These are phyloP conservation scores for Chamaecrista fasciculata DNA, from an alignment of 306 rosid genomes.

Conservation along the genomic window DNA sequence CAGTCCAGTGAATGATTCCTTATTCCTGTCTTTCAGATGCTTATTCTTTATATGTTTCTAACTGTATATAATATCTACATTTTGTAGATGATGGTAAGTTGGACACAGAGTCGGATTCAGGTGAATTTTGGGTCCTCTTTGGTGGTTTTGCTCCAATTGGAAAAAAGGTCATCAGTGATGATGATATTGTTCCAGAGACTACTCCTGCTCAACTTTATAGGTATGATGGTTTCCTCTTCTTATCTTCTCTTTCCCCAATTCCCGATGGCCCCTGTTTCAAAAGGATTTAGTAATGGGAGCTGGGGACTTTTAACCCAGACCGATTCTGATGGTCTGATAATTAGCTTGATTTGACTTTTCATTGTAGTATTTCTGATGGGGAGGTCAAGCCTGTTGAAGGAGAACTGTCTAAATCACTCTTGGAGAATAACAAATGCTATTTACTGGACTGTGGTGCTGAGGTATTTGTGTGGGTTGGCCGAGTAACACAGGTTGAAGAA, in stretches of 20 bases:
- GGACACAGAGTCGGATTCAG: constrained; percentile 98
- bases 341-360: constrained; percentile 21
- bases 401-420: constrained; percentile 75
- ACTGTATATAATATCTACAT: constrained; percentile 23
- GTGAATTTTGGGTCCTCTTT: constrained; percentile 98
- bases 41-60: constrained; percentile 27
- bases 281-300: constrained; percentile 14
- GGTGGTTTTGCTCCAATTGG: constrained; percentile 99
- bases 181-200: constrained; percentile 81
- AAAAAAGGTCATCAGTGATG: constrained; percentile 80
- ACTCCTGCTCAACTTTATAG: constrained; percentile 84
- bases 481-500: constrained; percentile 96
- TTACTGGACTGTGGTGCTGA: constrained; percentile 92
- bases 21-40: constrained; percentile 19
- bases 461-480: constrained; percentile 91
- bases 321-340: neutral
- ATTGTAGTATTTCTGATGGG: constrained; percentile 69
- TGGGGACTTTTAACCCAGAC: neutral
- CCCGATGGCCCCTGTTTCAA: neutral
- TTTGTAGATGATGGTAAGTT: constrained; percentile 94
- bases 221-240: constrained; percentile 40
- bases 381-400: constrained; percentile 74
- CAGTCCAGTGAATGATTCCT: constrained; percentile 13
- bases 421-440: constrained; percentile 93
- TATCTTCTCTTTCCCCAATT: neutral